Conservation (phyloP, 2,329 filamentous ascomycete species). For the Epichloe scottii region DNA sequence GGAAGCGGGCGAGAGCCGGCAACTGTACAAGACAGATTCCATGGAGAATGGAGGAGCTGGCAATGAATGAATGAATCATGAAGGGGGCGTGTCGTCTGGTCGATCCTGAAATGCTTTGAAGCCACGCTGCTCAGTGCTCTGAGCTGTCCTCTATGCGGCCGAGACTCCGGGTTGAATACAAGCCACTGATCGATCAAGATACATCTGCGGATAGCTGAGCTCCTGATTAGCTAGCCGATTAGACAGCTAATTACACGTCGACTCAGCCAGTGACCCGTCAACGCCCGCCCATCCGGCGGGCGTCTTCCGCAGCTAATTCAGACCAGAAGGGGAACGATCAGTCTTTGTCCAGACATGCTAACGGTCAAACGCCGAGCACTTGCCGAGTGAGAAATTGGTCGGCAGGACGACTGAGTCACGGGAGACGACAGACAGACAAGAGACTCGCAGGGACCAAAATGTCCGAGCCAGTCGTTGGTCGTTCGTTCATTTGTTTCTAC, state of each 20-base stretch:
- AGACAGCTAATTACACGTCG: not conserved
- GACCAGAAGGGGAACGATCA: not conserved
- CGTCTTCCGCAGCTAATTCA: too few relatives aligned
- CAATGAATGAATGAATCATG: not conserved
- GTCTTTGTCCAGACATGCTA: not conserved
- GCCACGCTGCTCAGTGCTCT: not conserved
- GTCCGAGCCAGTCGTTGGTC: not conserved
- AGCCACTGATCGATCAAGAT: not conserved
- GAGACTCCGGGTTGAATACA: not conserved
- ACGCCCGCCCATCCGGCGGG: too few relatives aligned
- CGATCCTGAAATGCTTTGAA: not conserved
- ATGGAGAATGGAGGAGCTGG: not conserved
- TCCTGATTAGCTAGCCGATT: not conserved
- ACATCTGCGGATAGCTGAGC: not conserved
- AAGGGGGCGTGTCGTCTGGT: not conserved
- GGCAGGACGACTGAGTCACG: not conserved
- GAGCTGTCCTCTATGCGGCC: not conserved
- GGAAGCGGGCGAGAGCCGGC: not conserved
- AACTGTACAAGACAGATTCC: too few relatives aligned
- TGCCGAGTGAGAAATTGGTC: not conserved
- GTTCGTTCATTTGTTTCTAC: not conserved
- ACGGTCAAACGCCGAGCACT: not conserved
- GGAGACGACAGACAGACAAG: not conserved
- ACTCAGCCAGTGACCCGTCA: not conserved
- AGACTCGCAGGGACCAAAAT: not conserved